These are phyloP conservation scores for Debaryomyces singareniensis DNA, from an alignment of 1,139 yeast genomes.

Conservation along the genomic window DNA sequence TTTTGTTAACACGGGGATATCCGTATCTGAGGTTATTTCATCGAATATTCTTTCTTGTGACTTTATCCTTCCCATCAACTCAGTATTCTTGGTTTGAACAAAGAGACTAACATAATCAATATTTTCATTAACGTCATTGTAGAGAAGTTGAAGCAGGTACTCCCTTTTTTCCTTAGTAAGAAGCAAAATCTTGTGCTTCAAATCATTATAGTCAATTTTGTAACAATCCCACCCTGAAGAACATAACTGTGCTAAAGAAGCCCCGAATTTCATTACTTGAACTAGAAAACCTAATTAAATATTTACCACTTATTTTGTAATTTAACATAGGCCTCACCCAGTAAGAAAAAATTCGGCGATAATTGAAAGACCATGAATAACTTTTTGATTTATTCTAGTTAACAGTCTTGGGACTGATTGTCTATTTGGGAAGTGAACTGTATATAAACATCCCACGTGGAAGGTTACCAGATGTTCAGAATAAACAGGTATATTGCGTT, in stretches of 20 bases:
- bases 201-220: slow-evolving; percentile 75
- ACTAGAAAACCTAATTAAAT: no score
- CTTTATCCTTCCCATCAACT: slow-evolving; percentile 32
- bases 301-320: no score
- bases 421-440: background rate
- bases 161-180: slow-evolving; percentile 8
- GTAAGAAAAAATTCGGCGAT: background rate
- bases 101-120: slow-evolving; percentile 53
- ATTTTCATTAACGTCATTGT: slow-evolving; percentile 36
- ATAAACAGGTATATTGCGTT: no score
- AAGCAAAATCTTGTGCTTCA: slow-evolving; percentile 54
- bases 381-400: no score
- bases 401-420: background rate
- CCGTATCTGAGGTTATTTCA: slow-evolving; percentile 6
- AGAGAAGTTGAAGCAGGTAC: slow-evolving; percentile 14
- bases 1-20: slow-evolving; percentile 7
- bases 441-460: no score
- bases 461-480: no score
- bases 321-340: background rate
- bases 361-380: no score
- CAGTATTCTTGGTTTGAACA: slow-evolving; percentile 61
- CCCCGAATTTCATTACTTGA: slow-evolving; percentile 89
- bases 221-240: slow-evolving; percentile 85
- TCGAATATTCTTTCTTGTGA: slow-evolving; percentile 14
- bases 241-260: slow-evolving; percentile 64